These are phyloP conservation scores for Colletotrichum cordylinicola DNA, from an alignment of 2,329 filamentous ascomycete genomes.

Conservation along the genomic window DNA sequence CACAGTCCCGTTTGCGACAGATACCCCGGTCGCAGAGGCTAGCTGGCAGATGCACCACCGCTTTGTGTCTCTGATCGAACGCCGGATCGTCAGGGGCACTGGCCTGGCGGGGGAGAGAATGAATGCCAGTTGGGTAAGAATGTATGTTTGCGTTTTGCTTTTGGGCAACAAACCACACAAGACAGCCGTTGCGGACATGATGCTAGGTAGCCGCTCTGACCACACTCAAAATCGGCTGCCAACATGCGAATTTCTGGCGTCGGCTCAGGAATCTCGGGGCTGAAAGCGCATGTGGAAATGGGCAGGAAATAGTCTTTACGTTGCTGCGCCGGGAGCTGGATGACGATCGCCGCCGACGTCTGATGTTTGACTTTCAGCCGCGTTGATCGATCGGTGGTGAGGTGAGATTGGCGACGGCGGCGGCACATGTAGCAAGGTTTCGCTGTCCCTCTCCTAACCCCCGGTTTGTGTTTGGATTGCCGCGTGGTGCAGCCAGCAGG, in stretches of 20 bases:
- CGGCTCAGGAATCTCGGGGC: not conserved
- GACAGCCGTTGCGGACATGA: not conserved
- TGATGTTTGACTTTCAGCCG: not conserved
- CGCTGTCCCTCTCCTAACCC: not conserved
- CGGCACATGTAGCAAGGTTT: not conserved
- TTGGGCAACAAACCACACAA: not conserved
- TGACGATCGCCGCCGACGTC: not conserved
- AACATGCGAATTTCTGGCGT: not conserved
- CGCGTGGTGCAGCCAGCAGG: not conserved
- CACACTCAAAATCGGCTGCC: constrained; percentile 11
- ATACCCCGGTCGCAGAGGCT: constrained; percentile 2
- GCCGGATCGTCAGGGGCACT: constrained; percentile 15
- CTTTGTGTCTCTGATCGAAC: not conserved
- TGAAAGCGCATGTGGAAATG: not conserved
- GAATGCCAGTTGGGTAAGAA: not conserved
- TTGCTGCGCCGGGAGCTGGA: not conserved
- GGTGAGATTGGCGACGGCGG: not conserved
- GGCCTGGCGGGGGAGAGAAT: not conserved
- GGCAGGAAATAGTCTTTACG: not conserved
- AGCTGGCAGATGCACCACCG: constrained; percentile 7
- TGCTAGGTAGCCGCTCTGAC: not conserved
- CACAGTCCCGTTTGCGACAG: not conserved
- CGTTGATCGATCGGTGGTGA: not conserved
- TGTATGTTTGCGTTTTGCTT: not conserved
- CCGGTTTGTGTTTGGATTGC: not conserved